Conservation (phyloP, 2,329 filamentous ascomycete species). For the Colletotrichum limetticola region DNA sequence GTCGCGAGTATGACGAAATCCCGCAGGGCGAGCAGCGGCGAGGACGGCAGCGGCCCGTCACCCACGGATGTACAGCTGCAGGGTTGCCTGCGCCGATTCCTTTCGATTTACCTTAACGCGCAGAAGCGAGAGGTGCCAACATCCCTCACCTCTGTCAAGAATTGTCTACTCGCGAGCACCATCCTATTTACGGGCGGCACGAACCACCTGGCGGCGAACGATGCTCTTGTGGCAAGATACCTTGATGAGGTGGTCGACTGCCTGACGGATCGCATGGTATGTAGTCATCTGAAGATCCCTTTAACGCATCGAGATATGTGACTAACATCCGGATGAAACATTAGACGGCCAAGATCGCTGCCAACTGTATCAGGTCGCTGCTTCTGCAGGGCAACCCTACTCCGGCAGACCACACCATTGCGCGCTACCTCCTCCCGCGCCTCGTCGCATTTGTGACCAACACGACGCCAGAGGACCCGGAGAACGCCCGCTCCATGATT, state of each 20-base stretch:
- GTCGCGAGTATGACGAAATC: slow-evolving; percentile 76
- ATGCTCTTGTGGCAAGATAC: slow-evolving; percentile 79
- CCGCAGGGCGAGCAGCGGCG: slow-evolving; percentile 43
- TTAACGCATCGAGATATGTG: neutral
- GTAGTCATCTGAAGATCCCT: slow-evolving; percentile 49
- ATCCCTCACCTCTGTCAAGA: slow-evolving; percentile 90
- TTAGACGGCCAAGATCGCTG: slow-evolving; percentile 86
- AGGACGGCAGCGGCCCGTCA: slow-evolving; percentile 48
- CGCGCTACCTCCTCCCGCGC: slow-evolving; percentile 78
- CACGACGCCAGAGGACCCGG: slow-evolving; percentile 80
- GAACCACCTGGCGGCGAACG: slow-evolving; percentile 77
- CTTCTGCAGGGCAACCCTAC: slow-evolving; percentile 74
- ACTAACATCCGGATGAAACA: slow-evolving; percentile 26
- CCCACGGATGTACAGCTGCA: slow-evolving; percentile 77
- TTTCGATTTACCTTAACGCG: slow-evolving; percentile 80
- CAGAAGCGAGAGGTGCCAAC: slow-evolving; percentile 80
- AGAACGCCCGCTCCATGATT: slow-evolving; percentile 75
- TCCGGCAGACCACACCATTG: slow-evolving; percentile 76
- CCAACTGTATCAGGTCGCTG: slow-evolving; percentile 88
- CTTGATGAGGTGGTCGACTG: slow-evolving; percentile 87
- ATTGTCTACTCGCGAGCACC: slow-evolving; percentile 87
- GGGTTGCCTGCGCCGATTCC: slow-evolving; percentile 83
- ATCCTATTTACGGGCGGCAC: slow-evolving; percentile 87
- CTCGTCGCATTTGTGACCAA: slow-evolving; percentile 80
- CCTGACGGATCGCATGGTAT: slow-evolving; percentile 81